Evolutionary conservation across 1,284 basidiomycete species (phyloP).

Genomic region (Takashimella koratensis): DNA sequence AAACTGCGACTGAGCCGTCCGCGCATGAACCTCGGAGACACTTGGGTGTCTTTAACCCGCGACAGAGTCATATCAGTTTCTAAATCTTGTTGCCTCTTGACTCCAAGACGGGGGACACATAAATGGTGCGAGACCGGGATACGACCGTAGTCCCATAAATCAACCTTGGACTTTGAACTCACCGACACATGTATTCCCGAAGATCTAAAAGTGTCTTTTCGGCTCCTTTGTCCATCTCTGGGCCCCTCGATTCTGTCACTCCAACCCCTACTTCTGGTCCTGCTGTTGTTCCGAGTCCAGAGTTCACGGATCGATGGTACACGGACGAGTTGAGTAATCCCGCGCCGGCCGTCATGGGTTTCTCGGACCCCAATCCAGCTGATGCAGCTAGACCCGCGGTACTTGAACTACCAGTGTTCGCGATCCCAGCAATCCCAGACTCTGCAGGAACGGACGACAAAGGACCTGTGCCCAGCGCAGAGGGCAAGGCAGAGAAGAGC

Average conservation of each 20-base stretch:
- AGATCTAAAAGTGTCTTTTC: slow-evolving; percentile 14
- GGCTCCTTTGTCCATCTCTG: slow-evolving; percentile 10
- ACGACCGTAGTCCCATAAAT: too few relatives aligned
- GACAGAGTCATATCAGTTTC: too few relatives aligned
- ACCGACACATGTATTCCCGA: slow-evolving; percentile 13
- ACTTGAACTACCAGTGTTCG: too few relatives aligned
- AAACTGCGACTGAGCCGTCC: slow-evolving; percentile 21
- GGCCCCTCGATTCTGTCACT: slow-evolving; percentile 6
- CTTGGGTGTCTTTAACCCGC: background rate
- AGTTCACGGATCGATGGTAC: background rate
- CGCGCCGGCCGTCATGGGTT: background rate
- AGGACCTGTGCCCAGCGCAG: too few relatives aligned
- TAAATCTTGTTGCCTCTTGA: too few relatives aligned
- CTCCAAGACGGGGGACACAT: too few relatives aligned
- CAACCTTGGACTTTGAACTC: slow-evolving; percentile 4
- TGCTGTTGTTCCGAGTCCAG: too few relatives aligned
- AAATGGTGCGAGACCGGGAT: too few relatives aligned
- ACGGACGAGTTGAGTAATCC: slow-evolving; percentile 1
- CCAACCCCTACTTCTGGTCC: background rate
- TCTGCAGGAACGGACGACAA: too few relatives aligned
- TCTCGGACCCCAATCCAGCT: too few relatives aligned
- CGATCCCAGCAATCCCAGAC: too few relatives aligned
- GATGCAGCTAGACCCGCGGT: too few relatives aligned
- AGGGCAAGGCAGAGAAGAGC: slow-evolving; percentile 13
- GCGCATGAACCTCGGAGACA: slow-evolving; percentile 22